A percentile compares a stretch with the other conserved stretches of the same genome.
Evolutionary conservation across 352 stramenopile genomes (phyloP).

Genomic region (Pythium graminicola): DNA sequence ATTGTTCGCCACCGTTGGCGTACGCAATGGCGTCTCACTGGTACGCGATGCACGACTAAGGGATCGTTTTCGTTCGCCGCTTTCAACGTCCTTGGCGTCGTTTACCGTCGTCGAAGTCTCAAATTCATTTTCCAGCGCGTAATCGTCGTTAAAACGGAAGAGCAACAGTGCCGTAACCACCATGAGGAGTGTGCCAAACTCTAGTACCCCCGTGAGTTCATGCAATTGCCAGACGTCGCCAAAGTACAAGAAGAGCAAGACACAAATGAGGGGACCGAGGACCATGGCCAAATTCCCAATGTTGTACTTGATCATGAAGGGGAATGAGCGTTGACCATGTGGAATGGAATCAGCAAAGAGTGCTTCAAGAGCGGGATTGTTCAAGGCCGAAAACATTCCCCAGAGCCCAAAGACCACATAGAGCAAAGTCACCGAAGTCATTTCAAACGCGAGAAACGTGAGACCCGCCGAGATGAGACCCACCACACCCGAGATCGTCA

Average conservation of each 20-base stretch:
- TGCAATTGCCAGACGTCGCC: conserved; percentile 55
- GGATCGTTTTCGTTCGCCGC: background rate
- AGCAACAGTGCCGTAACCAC: conserved; percentile 38
- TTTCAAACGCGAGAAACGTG: conserved; percentile 50
- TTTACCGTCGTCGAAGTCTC: background rate
- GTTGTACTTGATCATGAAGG: conserved; percentile 82
- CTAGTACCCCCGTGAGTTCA: conserved; percentile 49
- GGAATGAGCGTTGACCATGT: conserved; percentile 53
- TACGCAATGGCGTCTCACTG: conserved; percentile 36
- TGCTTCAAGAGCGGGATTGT: conserved; percentile 63
- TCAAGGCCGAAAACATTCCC: conserved; percentile 61
- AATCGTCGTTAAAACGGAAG: conserved; percentile 64
- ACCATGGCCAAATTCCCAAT: conserved; percentile 64
- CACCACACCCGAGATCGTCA: conserved; percentile 50
- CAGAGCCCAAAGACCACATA: conserved; percentile 64
- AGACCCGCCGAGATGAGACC: conserved; percentile 40
- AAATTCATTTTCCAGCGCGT: conserved; percentile 37
- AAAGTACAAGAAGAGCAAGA: conserved; percentile 59
- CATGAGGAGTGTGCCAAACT: conserved; percentile 50
- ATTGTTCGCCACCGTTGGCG: conserved; percentile 50
- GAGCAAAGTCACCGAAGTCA: conserved; percentile 35
- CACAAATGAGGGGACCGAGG: conserved; percentile 42
- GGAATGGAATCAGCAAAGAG: conserved; percentile 73
- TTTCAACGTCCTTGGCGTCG: background rate
- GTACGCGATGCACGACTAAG: conserved; percentile 20